Evolutionary conservation across 192 early-diverging fungal genomes (phyloP).

Genomic region (Mortierella hygrophila): DNA sequence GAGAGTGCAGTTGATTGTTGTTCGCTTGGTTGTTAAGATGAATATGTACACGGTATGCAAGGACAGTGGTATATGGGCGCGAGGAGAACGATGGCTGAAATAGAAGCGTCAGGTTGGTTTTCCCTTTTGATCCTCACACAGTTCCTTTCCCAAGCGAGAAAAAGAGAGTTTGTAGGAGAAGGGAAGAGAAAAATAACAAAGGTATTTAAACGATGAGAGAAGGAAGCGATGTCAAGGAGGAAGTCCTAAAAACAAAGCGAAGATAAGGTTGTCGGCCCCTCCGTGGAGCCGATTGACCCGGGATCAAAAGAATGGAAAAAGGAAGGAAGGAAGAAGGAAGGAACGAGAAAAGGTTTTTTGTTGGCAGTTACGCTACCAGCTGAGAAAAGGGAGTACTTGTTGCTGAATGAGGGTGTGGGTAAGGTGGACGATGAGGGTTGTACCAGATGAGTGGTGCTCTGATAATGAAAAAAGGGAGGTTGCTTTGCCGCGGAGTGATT

Average conservation of each 20-base stretch:
- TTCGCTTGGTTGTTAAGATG: too few relatives aligned
- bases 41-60: too few relatives aligned
- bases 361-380: background rate
- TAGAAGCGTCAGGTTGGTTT: background rate
- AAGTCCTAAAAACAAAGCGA: background rate
- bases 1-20: background rate
- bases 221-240: background rate
- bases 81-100: background rate
- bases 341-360: background rate
- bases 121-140: too few relatives aligned
- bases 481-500: background rate
- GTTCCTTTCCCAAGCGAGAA: too few relatives aligned
- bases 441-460: too few relatives aligned
- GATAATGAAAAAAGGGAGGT: background rate
- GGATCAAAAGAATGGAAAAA: background rate
- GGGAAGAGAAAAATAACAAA: background rate
- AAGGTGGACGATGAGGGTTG: background rate
- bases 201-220: background rate
- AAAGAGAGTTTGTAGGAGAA: background rate
- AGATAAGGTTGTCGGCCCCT: background rate
- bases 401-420: background rate
- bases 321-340: background rate
- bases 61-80: too few relatives aligned
- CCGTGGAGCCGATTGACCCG: background rate
- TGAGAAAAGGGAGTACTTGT: background rate